A percentile compares a stretch with the other conserved stretches of the same genome.
These are phyloP conservation scores for Middelhovenomyces tepae DNA, from an alignment of 805 yeast species.

Conservation along the genomic window DNA sequence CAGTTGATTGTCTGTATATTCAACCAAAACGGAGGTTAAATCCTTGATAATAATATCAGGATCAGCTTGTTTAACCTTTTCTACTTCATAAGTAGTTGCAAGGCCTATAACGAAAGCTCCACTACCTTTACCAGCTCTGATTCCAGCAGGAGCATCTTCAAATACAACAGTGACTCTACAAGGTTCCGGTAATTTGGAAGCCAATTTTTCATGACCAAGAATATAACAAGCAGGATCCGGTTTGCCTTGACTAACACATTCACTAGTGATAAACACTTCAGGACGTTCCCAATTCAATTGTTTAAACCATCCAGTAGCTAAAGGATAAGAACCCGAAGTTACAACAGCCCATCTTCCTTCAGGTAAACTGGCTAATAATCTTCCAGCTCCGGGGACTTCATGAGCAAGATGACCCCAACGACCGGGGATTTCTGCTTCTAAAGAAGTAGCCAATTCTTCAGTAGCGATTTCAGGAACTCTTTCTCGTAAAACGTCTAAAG, in stretches of 20 bases:
- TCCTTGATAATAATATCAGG: slow-evolving; percentile 77
- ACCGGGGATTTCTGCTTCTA: slow-evolving; percentile 64
- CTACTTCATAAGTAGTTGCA: slow-evolving; percentile 68
- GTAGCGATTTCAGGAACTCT: slow-evolving; percentile 70
- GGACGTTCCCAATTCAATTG: slow-evolving; percentile 53
- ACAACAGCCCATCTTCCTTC: slow-evolving; percentile 70
- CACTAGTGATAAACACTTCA: slow-evolving; percentile 72
- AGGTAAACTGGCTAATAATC: slow-evolving; percentile 34
- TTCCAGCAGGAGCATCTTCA: slow-evolving; percentile 88
- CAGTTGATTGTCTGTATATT: too few relatives aligned
- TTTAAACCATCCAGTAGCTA: slow-evolving; percentile 74
- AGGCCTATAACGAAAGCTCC: slow-evolving; percentile 79
- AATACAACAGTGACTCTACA: slow-evolving; percentile 51
- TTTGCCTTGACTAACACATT: slow-evolving; percentile 69
- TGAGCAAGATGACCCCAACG: slow-evolving; percentile 64
- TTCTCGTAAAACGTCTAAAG: slow-evolving; percentile 64
- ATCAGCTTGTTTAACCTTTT: slow-evolving; percentile 62
- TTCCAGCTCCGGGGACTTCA: slow-evolving; percentile 69
- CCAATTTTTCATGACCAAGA: slow-evolving; percentile 30
- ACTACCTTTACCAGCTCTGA: slow-evolving; percentile 72
- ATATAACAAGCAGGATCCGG: slow-evolving; percentile 81
- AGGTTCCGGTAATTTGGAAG: too few relatives aligned
- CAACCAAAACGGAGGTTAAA: slow-evolving; percentile 52
- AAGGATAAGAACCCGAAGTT: slow-evolving; percentile 69
- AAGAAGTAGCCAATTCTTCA: slow-evolving; percentile 51